Evolutionary conservation across 2,329 filamentous ascomycete genomes (phyloP).

Genomic region (Trichoderma koningii): DNA sequence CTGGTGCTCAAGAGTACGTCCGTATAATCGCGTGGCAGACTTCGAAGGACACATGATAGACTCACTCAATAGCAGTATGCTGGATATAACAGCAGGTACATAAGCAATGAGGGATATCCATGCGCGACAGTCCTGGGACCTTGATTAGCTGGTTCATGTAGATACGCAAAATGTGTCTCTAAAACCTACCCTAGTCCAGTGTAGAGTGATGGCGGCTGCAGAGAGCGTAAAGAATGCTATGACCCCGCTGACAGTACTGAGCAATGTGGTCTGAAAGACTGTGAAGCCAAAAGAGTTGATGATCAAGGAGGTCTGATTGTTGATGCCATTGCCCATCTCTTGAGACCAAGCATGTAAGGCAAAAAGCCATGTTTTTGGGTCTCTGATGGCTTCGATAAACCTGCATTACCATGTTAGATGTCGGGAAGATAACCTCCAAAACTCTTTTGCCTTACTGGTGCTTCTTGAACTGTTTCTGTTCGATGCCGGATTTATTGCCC

Average conservation of each 20-base stretch:
- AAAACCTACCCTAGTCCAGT: constrained; percentile 13
- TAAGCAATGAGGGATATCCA: constrained; percentile 29
- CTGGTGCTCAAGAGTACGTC: too few species aligned
- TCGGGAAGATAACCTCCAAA: too few species aligned
- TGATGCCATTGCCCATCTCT: constrained; percentile 44
- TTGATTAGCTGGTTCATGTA: neutral
- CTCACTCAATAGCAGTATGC: constrained; percentile 24
- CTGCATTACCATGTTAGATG: neutral
- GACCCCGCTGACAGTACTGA: constrained; percentile 27
- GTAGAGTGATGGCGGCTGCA: constrained; percentile 15
- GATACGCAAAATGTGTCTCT: neutral
- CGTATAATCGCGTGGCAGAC: too few species aligned
- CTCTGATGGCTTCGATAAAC: constrained; percentile 36
- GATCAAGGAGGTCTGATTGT: constrained; percentile 46
- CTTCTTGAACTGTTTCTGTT: constrained; percentile 41
- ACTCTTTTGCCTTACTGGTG: constrained; percentile 31
- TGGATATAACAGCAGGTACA: constrained; percentile 27
- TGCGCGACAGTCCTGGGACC: constrained; percentile 15
- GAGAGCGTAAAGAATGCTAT: constrained; percentile 26
- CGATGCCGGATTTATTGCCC: constrained; percentile 39
- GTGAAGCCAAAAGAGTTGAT: constrained; percentile 49
- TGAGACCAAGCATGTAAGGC: constrained; percentile 38
- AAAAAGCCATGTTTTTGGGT: constrained; percentile 39
- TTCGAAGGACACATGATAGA: too few species aligned
- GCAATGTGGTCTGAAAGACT: constrained; percentile 40